Conservation (phyloP, 2,329 filamentous ascomycete species). For the Paraconiothyrium brasiliense region DNA sequence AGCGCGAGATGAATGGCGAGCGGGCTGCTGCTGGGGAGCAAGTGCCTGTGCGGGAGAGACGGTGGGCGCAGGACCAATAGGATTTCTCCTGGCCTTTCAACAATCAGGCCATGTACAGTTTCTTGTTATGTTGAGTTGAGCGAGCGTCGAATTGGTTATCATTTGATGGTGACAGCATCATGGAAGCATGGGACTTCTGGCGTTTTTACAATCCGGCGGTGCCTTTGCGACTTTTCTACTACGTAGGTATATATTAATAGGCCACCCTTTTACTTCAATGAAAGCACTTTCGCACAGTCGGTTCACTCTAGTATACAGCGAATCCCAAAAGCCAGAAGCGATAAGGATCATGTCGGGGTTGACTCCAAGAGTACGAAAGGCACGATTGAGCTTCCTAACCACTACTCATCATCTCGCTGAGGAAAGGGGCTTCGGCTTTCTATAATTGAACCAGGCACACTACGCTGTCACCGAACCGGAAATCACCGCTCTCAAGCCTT, state of each 20-base stretch:
- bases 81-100: conserved; percentile 8
- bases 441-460: too few species aligned
- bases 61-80: conserved; percentile 73
- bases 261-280: neutral
- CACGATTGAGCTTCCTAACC: too few species aligned
- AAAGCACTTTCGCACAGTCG: neutral
- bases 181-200: neutral
- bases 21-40: conserved; percentile 64
- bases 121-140: conserved; percentile 1
- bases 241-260: conserved; percentile 6
- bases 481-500: too few species aligned
- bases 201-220: conserved; percentile 4
- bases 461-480: too few species aligned
- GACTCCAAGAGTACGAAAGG: too few species aligned
- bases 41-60: conserved; percentile 77
- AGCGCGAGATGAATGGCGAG: conserved; percentile 74
- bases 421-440: too few species aligned
- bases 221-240: neutral
- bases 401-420: too few species aligned
- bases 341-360: too few species aligned
- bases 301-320: too few species aligned
- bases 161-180: neutral
- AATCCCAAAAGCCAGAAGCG: too few species aligned
- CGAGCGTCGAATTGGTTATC: neutral
- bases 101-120: conserved; percentile 5